Base-by-base conservation (phyloP, 2,329 filamentous ascomycete species). In the Exophiala alcalophila region DNA sequence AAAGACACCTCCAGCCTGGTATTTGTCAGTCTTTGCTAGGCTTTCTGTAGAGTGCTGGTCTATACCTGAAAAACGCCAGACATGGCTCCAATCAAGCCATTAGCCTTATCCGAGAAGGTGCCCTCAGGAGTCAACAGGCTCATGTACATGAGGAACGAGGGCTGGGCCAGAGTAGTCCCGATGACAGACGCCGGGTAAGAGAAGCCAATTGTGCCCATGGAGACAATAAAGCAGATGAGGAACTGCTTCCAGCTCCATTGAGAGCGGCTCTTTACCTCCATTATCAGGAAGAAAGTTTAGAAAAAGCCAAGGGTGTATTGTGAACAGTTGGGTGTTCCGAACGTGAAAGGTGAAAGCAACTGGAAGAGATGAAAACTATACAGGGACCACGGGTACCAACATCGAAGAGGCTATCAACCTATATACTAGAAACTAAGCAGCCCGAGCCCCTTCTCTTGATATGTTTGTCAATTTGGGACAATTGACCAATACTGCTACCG, bases 131-230 rank as follows among this genome's bases (percentile, higher is more conserved):
- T n/a, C 7, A 39, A 7, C 16, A 39, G 36, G 5, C 24, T 31
- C 36, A 39, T 39, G 20, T 39, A 66, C 3, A 52, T 56, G 54
- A 67, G 69, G 59, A 71, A 71, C 20, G 59, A 64, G 2, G 68
- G 66, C 42, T 72, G 67, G 3, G 68, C 44, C 4, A 47, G 39
- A 5, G 44, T 47, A 12, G 40, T 42, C 10, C 44, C 44, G n/a
- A 47, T 47, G 20, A 47, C 43, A 3, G 44, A 42, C 12, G 39
- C 32, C 5, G 39, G 29, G 19, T 47, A 47, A 16, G 16, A 16
- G 16, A 32, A 32, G 1, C 16, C 29, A 16, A 20, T 10, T 19
- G n/a, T 10, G 29, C 29, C 29, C 8, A 36, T 12, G 18, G 18
- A 23, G 20, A 36, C 7, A 6, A 20, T 14, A 8, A 25, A 23